phyloP scores from a whole-genome alignment of 2,329 filamentous ascomycete genomes.

The Paecilomyces formosus region DNA sequence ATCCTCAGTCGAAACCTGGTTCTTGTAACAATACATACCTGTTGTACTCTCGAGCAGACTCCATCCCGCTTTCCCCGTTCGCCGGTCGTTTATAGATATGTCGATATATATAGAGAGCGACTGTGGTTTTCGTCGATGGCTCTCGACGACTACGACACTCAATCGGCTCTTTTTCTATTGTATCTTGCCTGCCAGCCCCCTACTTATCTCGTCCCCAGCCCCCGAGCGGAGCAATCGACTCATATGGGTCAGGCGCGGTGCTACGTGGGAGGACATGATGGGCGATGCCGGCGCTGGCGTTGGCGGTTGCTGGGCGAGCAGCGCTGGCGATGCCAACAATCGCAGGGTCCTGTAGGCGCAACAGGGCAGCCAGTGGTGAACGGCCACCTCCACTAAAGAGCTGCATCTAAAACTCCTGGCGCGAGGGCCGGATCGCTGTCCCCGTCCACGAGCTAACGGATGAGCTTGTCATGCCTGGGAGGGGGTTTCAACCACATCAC shows the following conservation, averaged over 20 bases:
- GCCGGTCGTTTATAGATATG: background rate
- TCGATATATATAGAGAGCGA: background rate
- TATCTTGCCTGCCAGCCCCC: background rate
- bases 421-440: background rate
- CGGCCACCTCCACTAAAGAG: background rate
- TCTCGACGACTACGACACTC: background rate
- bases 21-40: slow-evolving; percentile 18
- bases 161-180: background rate
- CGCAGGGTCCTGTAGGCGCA: background rate
- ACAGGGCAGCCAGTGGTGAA: background rate
- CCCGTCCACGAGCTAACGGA: background rate
- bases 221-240: background rate
- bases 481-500: background rate
- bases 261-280: background rate
- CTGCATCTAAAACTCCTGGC: background rate
- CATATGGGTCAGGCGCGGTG: background rate
- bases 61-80: slow-evolving; percentile 11
- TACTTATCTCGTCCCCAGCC: background rate
- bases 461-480: background rate
- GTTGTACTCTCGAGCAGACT: slow-evolving; percentile 22
- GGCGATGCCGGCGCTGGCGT: background rate
- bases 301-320: background rate
- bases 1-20: background rate
- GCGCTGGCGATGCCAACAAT: background rate
- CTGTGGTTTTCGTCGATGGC: background rate